These are phyloP conservation scores for Rhizoctonia solani DNA, from an alignment of 1,284 basidiomycete species.

Conservation along the genomic window DNA sequence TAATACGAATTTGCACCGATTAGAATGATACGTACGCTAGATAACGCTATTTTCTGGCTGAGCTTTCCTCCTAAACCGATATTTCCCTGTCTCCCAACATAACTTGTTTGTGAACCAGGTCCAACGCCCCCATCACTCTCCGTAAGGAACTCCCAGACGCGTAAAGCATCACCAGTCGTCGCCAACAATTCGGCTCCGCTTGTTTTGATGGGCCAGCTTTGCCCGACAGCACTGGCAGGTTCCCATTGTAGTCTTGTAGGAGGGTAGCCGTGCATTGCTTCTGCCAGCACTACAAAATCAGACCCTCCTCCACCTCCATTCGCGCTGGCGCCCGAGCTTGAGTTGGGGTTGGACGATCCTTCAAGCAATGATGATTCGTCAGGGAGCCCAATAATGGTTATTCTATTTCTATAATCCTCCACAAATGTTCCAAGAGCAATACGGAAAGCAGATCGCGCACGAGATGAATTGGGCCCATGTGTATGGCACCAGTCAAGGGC, in stretches of 20 bases:
- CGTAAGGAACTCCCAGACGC: conserved; percentile 77
- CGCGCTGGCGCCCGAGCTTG: conserved; percentile 30
- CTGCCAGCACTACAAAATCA: conserved; percentile 79
- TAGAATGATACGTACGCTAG: conserved; percentile 67
- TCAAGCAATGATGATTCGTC: conserved; percentile 82
- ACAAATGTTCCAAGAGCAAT: conserved; percentile 78
- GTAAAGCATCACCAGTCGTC: conserved; percentile 85
- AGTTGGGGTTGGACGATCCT: conserved; percentile 53
- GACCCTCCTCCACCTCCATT: conserved; percentile 34
- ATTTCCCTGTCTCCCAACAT: conserved; percentile 65
- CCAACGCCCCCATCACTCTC: conserved; percentile 57
- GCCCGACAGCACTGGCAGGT: conserved; percentile 64
- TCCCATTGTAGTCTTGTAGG: conserved; percentile 85
- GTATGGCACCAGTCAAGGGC: conserved; percentile 85
- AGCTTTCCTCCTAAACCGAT: conserved; percentile 48
- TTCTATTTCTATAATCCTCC: conserved; percentile 78
- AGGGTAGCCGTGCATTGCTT: conserved; percentile 81
- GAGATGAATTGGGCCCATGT: conserved; percentile 63
- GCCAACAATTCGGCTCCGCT: conserved; percentile 74
- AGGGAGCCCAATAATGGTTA: conserved; percentile 79
- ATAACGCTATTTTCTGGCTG: conserved; percentile 68
- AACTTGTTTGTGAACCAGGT: conserved; percentile 53
- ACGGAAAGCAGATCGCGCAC: conserved; percentile 76
- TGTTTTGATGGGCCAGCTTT: conserved; percentile 53
- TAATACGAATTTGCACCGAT: neutral